Evolutionary conservation across 495 filamentous ascomycete genomes (phyloP).

Genomic region (Parathielavia hyrcaniae): DNA sequence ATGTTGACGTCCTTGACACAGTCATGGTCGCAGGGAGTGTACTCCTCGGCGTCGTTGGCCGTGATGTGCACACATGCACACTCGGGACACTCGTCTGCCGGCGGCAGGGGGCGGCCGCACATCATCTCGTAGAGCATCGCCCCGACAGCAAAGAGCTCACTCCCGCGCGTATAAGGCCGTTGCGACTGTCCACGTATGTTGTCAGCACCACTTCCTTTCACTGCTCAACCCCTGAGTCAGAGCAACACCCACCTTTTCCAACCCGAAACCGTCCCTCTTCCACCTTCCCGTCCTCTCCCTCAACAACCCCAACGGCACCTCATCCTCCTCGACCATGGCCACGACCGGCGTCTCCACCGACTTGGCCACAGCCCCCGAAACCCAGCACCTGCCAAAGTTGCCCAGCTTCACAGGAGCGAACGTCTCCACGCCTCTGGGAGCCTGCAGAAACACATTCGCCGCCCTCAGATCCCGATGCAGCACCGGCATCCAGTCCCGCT

Average conservation of each 20-base stretch:
- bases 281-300: constrained; percentile 11
- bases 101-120: constrained; percentile 24
- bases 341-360: constrained; percentile 11
- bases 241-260: constrained; percentile 13
- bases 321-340: constrained; percentile 9
- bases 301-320: constrained; percentile 4
- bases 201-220: background rate
- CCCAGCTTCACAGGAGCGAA: constrained; percentile 47
- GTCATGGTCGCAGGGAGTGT: constrained; percentile 1
- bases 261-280: constrained; percentile 1
- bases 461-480: constrained; percentile 41
- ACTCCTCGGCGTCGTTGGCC: background rate
- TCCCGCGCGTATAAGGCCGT: constrained; percentile 28
- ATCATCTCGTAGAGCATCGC: constrained; percentile 39
- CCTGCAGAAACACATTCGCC: constrained; percentile 41
- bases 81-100: constrained; percentile 26
- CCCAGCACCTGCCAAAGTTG: constrained; percentile 32
- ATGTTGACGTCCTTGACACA: constrained; percentile 28
- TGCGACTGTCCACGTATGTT: constrained; percentile 18
- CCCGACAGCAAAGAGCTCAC: constrained; percentile 36
- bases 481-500: constrained; percentile 41
- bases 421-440: constrained; percentile 40
- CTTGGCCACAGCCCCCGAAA: constrained; percentile 28
- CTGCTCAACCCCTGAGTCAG: background rate
- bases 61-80: constrained; percentile 25